Evolutionary conservation across 2,329 filamentous ascomycete genomes (phyloP), one percentile per base, ranked within the genome.

Genomic region (Teratosphaeriaceae sp.): DNA sequence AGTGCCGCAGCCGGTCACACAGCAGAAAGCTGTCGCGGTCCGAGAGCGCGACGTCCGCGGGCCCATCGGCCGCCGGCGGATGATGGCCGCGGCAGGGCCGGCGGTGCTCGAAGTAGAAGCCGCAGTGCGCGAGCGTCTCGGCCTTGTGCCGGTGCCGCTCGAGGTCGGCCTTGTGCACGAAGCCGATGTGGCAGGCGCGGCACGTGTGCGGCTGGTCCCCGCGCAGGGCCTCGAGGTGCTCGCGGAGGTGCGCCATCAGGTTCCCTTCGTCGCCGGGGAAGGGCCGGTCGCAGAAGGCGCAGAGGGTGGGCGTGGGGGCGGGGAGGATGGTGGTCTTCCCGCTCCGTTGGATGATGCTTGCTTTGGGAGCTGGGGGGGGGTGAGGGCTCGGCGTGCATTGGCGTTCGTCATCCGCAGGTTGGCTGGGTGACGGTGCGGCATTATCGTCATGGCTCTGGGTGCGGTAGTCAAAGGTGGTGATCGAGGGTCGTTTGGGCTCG

Each of bases 41-140:
- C 12, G 49, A 43, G 7, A 56, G 36, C n/a, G 35, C n/a, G 31
- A 44, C 21, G 33, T 43, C n/a, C 20, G 36, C 4, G 38, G 35
- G n/a, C 19, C 33, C 21, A 12, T 26, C 35, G 23, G 9, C 3
- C 23, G 20, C 26, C 8, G 51, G 54, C 12, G 53, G 53, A 37
- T 58, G 56, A 34, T 58, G 56, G 3, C 54, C 56, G 15, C 50
- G 56, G 36, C 54, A 58, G 7, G 42, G 43, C 9, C 39, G 18
- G 9, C 23, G 35, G 38, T 57, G 54, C 7, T 46, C 40, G 37
- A 58, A 58, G 11, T 47, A 49, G 46, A 56, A 55, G 21, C 56
- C 56, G 46, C 56, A 58, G 35, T 57, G 50, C 5, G 53, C 50
- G 19, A 41, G 43, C 3, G 42, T 40, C 26, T 47, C 22, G 7